These are phyloP conservation scores for Acacia acuminata DNA, from an alignment of 306 rosid genomes.

Conservation along the genomic window DNA sequence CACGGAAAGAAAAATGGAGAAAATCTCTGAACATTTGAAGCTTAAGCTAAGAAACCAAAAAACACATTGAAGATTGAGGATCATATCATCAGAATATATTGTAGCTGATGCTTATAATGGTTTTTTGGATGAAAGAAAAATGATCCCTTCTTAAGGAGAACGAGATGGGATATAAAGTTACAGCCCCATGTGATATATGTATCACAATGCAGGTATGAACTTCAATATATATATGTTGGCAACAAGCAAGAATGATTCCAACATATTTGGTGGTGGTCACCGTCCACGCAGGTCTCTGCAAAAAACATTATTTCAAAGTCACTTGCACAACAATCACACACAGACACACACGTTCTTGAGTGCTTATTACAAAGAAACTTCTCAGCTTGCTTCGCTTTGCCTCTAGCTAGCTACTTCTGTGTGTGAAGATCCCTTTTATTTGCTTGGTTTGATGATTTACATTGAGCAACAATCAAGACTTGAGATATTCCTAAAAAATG, in stretches of 20 bases:
- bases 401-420: not conserved
- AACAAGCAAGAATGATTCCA: constrained; percentile 47
- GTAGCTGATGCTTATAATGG: not conserved
- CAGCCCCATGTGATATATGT: constrained; percentile 28
- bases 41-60: constrained; percentile 40
- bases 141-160: constrained; percentile 39
- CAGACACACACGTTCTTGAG: constrained; percentile 27
- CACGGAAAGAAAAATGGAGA: constrained; percentile 36
- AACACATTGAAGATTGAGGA: constrained; percentile 12
- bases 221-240: not conserved
- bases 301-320: constrained; percentile 22
- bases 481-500: not conserved
- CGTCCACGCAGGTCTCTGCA: constrained; percentile 18
- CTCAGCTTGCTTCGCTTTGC: constrained; percentile 25
- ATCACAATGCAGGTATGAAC: not conserved
- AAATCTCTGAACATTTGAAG: constrained; percentile 34
- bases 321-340: not conserved
- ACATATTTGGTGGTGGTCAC: constrained; percentile 39
- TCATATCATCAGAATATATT: not conserved
- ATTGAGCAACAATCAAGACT: not conserved
- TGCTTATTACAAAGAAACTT: constrained; percentile 17
- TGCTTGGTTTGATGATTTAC: not conserved
- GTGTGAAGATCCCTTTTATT: not conserved
- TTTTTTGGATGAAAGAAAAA: constrained; percentile 40
- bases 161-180: not conserved